Evolutionary conservation across 1,139 yeast species (phyloP), one percentile per base, ranked within the genome.

Genomic region (Hyphopichia burtonii): DNA sequence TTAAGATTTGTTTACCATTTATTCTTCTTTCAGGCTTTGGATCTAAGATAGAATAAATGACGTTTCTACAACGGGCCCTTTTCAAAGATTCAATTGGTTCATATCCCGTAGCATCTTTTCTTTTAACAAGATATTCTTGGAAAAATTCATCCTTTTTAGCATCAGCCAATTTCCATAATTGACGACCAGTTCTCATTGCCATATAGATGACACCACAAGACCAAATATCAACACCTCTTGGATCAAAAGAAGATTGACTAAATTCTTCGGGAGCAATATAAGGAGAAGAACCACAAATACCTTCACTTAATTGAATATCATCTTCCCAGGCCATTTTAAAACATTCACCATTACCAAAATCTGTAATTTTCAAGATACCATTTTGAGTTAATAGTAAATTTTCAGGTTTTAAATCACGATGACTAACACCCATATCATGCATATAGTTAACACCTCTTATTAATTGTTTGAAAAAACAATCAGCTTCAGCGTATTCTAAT

Each of bases 161-260:
- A 48, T 80, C 81, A 2, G 98, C 97, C 44, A 83, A 70, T 53
- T 86, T 83, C 99, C 99, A 93, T 44, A 93, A 66, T 56, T 91
- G 96, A 43, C 96, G 76, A 1, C 98, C 99, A 0, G 96, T 88
- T 57, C 98, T 76, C 98, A 93, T 91, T 9, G 96, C 97, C 97
- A 93, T 90, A 63, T 91, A 93, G 37, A 93, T 88, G 17, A 93
- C 94, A 40, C 98, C 99, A 63, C 95, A 85, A 0, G 98, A 86
- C 99, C 99, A 93, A 37, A 93, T 82, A 63, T 93, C 98, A 10
- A 90, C 94, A 15, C 93, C 80, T 37, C 98, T 70, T 2, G 98
- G 94, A 60, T 93, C 98, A 61, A 88, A 93, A 52, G 84, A 84
- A 34, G 74, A 70, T 38, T 76, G 79, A 2, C 78, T 76, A 59